These are phyloP conservation scores for Ehretia macrophylla DNA, from an alignment of 257 asterid species.

Conservation along the genomic window DNA sequence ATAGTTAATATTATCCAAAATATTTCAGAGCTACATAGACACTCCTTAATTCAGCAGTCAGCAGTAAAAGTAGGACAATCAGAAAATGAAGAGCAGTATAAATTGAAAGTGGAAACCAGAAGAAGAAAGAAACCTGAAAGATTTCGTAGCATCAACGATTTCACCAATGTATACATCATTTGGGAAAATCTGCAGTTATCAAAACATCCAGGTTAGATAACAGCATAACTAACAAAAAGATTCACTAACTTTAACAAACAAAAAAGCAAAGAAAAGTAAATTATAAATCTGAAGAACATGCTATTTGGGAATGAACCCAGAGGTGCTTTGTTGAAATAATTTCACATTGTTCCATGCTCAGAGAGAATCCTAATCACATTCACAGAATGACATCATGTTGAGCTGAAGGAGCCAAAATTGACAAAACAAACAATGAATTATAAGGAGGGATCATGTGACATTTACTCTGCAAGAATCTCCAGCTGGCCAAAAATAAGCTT, in stretches of 20 bases:
- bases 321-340: too few relatives aligned
- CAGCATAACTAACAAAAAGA: background rate
- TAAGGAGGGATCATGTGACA: too few relatives aligned
- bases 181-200: conserved; percentile 66
- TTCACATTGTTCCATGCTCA: too few relatives aligned
- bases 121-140: conserved; percentile 48
- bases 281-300: background rate
- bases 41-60: background rate
- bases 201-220: background rate
- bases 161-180: conserved; percentile 74
- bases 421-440: too few relatives aligned
- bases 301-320: too few relatives aligned
- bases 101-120: conserved; percentile 1
- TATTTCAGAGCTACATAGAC: background rate
- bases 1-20: too few relatives aligned
- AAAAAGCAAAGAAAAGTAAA: background rate
- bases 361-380: too few relatives aligned
- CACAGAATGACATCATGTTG: too few relatives aligned
- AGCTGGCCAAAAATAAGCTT: too few relatives aligned
- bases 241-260: background rate
- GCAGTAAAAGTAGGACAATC: too few relatives aligned
- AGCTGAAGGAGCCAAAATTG: too few relatives aligned
- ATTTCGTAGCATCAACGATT: conserved; percentile 53
- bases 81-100: background rate
- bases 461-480: too few relatives aligned